Evolutionary conservation across 2,329 filamentous ascomycete species (phyloP).

Genomic region (Penicillium concentricum): DNA sequence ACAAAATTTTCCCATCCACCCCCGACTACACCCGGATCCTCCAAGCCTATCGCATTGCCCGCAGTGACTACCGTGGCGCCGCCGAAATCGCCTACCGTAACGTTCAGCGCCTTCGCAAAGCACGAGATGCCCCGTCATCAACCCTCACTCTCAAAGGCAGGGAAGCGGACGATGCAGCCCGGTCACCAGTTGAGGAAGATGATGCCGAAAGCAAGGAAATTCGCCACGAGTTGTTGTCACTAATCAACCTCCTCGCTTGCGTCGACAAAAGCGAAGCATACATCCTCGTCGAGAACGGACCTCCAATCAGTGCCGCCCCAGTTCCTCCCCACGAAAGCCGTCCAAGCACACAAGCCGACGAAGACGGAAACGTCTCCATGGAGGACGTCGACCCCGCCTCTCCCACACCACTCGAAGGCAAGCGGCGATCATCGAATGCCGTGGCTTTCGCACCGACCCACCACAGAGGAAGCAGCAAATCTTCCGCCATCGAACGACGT

Average conservation of each 20-base stretch:
- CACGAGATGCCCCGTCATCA: slow-evolving; percentile 33
- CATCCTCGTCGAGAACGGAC: slow-evolving; percentile 54
- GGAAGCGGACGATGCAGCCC: slow-evolving; percentile 30
- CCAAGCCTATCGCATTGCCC: slow-evolving; percentile 84
- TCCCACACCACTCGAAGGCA: slow-evolving; percentile 16
- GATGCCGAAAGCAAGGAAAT: slow-evolving; percentile 55
- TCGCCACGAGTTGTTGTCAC: slow-evolving; percentile 72
- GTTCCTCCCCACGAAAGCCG: slow-evolving; percentile 44
- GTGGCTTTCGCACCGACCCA: slow-evolving; percentile 20
- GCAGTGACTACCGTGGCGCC: slow-evolving; percentile 80
- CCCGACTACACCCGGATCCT: slow-evolving; percentile 83
- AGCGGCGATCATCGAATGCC: slow-evolving; percentile 21
- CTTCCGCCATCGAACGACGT: slow-evolving; percentile 13
- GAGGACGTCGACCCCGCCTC: slow-evolving; percentile 34
- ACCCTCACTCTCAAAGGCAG: slow-evolving; percentile 38
- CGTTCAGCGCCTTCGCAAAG: slow-evolving; percentile 51
- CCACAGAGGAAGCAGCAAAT: slow-evolving; percentile 24
- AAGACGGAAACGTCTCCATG: slow-evolving; percentile 39
- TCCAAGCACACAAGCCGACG: slow-evolving; percentile 44
- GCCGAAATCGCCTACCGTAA: slow-evolving; percentile 58
- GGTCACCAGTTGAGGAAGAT: slow-evolving; percentile 36
- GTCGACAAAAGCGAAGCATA: slow-evolving; percentile 81
- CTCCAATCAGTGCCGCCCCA: slow-evolving; percentile 5
- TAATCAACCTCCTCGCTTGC: slow-evolving; percentile 90
- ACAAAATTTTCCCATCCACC: slow-evolving; percentile 34